Conservation (phyloP, 768 basidiomycete genomes). For the Collybia nuda region DNA sequence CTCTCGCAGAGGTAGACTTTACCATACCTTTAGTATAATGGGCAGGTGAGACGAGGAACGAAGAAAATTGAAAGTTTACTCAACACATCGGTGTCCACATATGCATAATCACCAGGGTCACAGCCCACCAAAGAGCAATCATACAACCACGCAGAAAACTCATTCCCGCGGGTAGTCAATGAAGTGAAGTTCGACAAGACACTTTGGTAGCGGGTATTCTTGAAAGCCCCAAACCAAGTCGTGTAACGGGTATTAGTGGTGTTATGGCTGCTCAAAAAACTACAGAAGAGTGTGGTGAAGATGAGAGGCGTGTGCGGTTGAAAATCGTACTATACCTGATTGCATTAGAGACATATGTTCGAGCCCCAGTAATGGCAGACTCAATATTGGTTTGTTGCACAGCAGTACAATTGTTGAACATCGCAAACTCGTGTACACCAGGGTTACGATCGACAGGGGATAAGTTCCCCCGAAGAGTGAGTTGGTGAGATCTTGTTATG, state of each 20-base stretch:
- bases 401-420: slow-evolving; percentile 22
- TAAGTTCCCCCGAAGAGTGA: slow-evolving; percentile 22
- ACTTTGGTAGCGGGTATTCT: slow-evolving; percentile 20
- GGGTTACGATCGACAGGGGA: slow-evolving; percentile 17
- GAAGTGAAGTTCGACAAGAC: slow-evolving; percentile 20
- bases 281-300: not conserved
- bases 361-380: slow-evolving; percentile 19
- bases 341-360: slow-evolving; percentile 20
- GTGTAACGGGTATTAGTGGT: slow-evolving; percentile 23
- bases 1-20: not conserved
- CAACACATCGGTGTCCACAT: slow-evolving; percentile 23
- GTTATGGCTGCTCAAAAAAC: slow-evolving; percentile 18
- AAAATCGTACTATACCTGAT: not conserved
- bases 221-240: slow-evolving; percentile 32
- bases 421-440: slow-evolving; percentile 15
- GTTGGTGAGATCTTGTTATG: slow-evolving; percentile 16
- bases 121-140: slow-evolving; percentile 24
- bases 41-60: not conserved
- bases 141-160: slow-evolving; percentile 10
- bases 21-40: not conserved
- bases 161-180: not conserved
- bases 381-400: slow-evolving; percentile 13
- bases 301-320: too few species aligned
- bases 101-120: slow-evolving; percentile 24
- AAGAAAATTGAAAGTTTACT: slow-evolving; percentile 1